A percentile compares a stretch with the other conserved stretches of the same genome.
Evolutionary conservation across 2,329 filamentous ascomycete genomes (phyloP).

Genomic region (Cryphonectria radicalis): DNA sequence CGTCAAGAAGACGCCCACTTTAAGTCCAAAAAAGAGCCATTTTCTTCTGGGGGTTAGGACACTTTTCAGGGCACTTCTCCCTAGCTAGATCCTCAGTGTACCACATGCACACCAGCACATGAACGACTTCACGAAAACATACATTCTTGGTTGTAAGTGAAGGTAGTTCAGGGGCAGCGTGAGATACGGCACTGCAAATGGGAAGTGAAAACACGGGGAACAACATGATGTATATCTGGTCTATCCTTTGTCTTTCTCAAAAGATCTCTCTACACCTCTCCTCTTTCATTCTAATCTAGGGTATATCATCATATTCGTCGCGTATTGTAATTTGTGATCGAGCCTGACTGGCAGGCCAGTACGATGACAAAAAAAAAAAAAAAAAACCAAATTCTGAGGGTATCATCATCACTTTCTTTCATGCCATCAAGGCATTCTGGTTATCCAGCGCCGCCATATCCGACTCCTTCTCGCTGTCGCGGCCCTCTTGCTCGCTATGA

Average conservation of each 20-base stretch:
- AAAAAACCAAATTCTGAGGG: background rate
- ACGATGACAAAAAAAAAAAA: background rate
- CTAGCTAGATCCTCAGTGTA: no score
- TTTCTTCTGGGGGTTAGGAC: no score
- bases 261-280: background rate
- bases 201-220: no score
- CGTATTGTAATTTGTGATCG: background rate
- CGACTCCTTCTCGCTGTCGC: slow-evolving; percentile 22
- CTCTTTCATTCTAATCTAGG: background rate
- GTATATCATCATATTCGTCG: background rate
- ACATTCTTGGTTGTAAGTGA: no score
- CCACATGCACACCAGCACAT: no score
- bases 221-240: background rate
- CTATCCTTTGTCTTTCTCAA: background rate
- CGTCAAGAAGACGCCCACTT: background rate
- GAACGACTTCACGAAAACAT: no score
- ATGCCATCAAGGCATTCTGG: slow-evolving; percentile 28
- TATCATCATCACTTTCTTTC: background rate
- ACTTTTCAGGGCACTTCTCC: no score
- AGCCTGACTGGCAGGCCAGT: background rate
- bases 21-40: background rate
- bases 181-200: no score
- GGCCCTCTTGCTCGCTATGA: slow-evolving; percentile 17
- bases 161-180: no score
- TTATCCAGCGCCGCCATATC: slow-evolving; percentile 10